phyloP scores from a whole-genome alignment of 441 rosid species.

The Mallotus japonicus region DNA sequence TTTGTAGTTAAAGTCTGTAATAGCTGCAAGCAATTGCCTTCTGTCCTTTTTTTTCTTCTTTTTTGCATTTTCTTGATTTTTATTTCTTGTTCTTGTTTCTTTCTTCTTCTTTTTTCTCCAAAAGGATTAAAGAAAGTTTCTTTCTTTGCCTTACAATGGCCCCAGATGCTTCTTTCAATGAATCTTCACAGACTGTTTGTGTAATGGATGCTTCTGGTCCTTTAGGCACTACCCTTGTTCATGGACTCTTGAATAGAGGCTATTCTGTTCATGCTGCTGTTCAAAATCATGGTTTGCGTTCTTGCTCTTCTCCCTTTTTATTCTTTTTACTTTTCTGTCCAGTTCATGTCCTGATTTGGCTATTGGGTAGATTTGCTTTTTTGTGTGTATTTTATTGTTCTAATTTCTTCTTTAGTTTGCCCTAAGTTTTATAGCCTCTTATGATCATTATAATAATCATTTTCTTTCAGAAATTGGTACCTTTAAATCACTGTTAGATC shows the following conservation, averaged over 20 bases:
- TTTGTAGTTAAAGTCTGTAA: not conserved
- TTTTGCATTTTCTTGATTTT: not conserved
- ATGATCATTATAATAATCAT: not conserved
- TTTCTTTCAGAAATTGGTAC: too few species aligned
- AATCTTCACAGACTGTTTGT: slow-evolving; percentile 37
- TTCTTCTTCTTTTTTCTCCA: not conserved
- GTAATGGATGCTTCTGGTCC: slow-evolving; percentile 64
- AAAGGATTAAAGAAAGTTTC: not conserved
- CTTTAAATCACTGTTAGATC: too few species aligned
- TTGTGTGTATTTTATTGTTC: not conserved
- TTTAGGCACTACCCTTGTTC: slow-evolving; percentile 49
- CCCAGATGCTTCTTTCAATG: slow-evolving; percentile 31
- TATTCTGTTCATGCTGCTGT: slow-evolving; percentile 59
- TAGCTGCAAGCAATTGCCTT: not conserved
- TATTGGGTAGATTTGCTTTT: not conserved
- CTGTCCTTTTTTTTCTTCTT: not conserved
- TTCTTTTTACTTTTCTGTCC: too few species aligned
- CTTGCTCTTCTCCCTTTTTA: too few species aligned
- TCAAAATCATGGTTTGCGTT: slow-evolving; percentile 38
- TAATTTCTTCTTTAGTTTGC: not conserved
- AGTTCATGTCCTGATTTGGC: not conserved
- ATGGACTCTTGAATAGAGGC: slow-evolving; percentile 44
- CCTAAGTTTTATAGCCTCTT: not conserved
- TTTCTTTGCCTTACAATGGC: slow-evolving; percentile 28
- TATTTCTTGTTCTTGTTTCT: not conserved